Base-by-base conservation (phyloP, 768 basidiomycete genomes). In the Termitomyces eurrhizus region DNA sequence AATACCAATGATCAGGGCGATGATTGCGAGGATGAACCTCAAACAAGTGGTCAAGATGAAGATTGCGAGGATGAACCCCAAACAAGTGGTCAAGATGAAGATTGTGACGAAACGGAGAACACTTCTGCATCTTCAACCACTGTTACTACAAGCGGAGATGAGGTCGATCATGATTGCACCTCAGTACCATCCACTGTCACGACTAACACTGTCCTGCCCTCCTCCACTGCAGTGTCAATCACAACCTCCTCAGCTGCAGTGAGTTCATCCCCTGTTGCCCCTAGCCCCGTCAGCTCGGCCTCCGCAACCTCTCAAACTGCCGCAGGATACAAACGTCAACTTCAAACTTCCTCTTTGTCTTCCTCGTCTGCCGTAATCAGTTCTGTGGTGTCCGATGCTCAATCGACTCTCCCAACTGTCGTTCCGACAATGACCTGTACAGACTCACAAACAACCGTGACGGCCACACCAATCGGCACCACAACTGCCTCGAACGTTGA, bases 271-370 rank as follows among this genome's bases (percentile, higher is more conserved):
- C 39, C 52, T 36, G 24, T 6, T 35, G 7, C 24, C 33, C 55
- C 24, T 12, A 41, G 37, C 33, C 42, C 54, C 35, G 51, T 36
- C n/a, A 51, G 32, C 12, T 41, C 45, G 37, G 13, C 29, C 7
- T n/a, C 49, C 21, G 39, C 63, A 32, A 32, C 52, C 37, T 56
- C 64, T 53, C 45, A 58, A 46, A 44, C 35, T 37, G 44, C 16
- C 35, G 39, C 60, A 55, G 64, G 65, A 49, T 67, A 60, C 62
- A 69, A 58, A 61, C 67, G 53, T 45, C 67, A 62, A 61, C 59
- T 62, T 59, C 53, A 60, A 32, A 48, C 45, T 4, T 53, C 35
- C 12, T 52, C 51, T 52, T 36, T 63, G 49, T 53, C 49, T 41
- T 54, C 54, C 13, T 42, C 54, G 24, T 21, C 54, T 44, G 29